Evolutionary conservation across 2,329 filamentous ascomycete species (phyloP).

Genomic region (Hypoxylon sp.): DNA sequence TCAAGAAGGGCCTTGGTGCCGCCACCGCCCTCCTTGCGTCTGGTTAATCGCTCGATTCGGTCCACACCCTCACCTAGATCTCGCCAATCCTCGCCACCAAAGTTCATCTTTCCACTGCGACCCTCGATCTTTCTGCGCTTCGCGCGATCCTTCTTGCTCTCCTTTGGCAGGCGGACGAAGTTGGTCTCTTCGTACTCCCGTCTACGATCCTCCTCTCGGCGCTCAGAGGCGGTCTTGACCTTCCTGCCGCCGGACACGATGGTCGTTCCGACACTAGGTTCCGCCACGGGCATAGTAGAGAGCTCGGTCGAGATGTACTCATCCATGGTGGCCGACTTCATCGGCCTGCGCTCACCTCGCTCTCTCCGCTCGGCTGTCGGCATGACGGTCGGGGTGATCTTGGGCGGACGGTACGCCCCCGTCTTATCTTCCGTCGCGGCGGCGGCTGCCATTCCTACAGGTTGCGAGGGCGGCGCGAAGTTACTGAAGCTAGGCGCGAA

Average conservation of each 20-base stretch:
- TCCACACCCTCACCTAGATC: conserved; percentile 87
- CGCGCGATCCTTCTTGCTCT: conserved; percentile 86
- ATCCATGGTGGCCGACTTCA: conserved; percentile 87
- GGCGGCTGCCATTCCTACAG: conserved; percentile 50
- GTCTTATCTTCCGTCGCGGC: conserved; percentile 60
- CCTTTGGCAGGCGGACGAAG: conserved; percentile 86
- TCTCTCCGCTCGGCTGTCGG: conserved; percentile 75
- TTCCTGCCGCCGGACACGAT: conserved; percentile 83
- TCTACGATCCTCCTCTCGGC: conserved; percentile 81
- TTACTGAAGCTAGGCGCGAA: conserved; percentile 55
- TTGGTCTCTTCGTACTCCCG: conserved; percentile 92
- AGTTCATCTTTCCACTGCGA: conserved; percentile 70
- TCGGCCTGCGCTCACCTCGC: conserved; percentile 70
- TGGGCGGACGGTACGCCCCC: conserved; percentile 89
- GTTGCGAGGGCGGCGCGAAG: conserved; percentile 54
- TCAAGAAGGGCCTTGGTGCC: conserved; percentile 75
- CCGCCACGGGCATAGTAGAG: conserved; percentile 81
- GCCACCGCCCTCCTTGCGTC: conserved; percentile 70
- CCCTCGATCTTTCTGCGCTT: conserved; percentile 70
- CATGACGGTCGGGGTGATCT: conserved; percentile 88
- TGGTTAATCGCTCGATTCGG: conserved; percentile 85
- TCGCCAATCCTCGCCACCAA: conserved; percentile 94
- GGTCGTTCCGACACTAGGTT: conserved; percentile 92
- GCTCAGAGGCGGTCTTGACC: conserved; percentile 81
- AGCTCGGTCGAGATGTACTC: conserved; percentile 92